A percentile compares a stretch with the other conserved stretches of the same genome.
Evolutionary conservation across 306 rosid species (phyloP).

Genomic region (Inga leiocalycina): DNA sequence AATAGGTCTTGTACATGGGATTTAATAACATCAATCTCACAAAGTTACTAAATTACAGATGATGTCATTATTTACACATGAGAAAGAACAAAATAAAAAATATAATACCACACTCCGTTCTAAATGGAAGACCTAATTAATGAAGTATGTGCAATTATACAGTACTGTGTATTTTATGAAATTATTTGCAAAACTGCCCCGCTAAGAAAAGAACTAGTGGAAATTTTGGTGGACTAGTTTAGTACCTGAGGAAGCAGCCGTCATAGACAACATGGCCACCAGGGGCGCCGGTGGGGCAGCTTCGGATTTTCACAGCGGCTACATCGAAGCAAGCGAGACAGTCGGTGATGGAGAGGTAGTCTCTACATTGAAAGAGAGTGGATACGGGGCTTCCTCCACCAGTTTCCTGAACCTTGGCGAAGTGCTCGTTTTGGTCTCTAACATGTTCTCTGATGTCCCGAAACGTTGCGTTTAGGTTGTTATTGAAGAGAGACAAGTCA

Average conservation of each 20-base stretch:
- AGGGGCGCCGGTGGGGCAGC: neutral
- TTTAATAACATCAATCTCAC: no score
- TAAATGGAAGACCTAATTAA: no score
- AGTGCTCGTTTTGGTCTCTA: neutral
- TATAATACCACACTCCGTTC: no score
- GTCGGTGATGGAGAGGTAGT: neutral
- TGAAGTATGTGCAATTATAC: no score
- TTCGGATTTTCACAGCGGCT: neutral
- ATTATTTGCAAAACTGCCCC: neutral
- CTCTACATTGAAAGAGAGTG: neutral
- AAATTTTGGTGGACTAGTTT: neutral
- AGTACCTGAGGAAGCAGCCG: neutral
- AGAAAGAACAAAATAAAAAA: no score
- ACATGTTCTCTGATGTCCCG: neutral
- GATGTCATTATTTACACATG: no score
- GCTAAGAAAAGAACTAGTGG: neutral
- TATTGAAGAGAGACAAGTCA: neutral
- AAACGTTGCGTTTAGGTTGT: neutral
- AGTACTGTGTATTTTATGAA: no score
- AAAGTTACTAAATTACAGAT: no score
- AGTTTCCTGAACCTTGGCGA: neutral
- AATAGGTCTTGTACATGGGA: no score
- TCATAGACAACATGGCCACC: neutral
- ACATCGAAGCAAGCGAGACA: neutral
- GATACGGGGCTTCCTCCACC: neutral